Evolutionary conservation across 2,329 filamentous ascomycete genomes (phyloP).

Genomic region (Fusarium sp.): DNA sequence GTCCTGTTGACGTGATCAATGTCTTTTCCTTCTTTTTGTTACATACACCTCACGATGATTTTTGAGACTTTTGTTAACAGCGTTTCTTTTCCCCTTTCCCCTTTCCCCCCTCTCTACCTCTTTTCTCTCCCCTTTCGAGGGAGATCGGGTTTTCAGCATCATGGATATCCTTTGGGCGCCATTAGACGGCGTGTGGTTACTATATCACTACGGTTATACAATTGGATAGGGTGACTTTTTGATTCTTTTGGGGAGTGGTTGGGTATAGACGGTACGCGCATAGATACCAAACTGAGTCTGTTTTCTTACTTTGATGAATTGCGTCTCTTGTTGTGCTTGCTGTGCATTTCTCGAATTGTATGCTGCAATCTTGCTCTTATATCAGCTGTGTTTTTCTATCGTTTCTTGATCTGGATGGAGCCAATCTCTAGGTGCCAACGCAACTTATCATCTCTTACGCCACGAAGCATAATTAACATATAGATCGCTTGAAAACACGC

Average conservation of each 20-base stretch:
- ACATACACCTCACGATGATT: slow-evolving; percentile 6
- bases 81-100: slow-evolving; percentile 19
- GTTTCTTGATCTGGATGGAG: background rate
- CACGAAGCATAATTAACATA: background rate
- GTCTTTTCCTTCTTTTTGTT: slow-evolving; percentile 5
- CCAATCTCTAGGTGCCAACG: too few relatives aligned
- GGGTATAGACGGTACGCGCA: slow-evolving; percentile 45
- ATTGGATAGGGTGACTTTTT: slow-evolving; percentile 15
- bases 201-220: slow-evolving; percentile 17
- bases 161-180: slow-evolving; percentile 21
- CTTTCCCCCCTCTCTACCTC: background rate
- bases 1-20: slow-evolving; percentile 14
- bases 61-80: slow-evolving; percentile 9
- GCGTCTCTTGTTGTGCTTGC: background rate
- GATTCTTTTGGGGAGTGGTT: slow-evolving; percentile 25
- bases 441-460: background rate
- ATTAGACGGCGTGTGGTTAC: slow-evolving; percentile 26
- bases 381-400: background rate
- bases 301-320: slow-evolving; percentile 4
- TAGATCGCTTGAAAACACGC: background rate
- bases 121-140: background rate
- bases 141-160: slow-evolving; percentile 14
- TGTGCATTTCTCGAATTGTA: background rate
- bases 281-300: slow-evolving; percentile 46
- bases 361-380: background rate